Evolutionary conservation across 1,139 yeast genomes (phyloP).

Genomic region (Saccharomyces pastorianus): DNA sequence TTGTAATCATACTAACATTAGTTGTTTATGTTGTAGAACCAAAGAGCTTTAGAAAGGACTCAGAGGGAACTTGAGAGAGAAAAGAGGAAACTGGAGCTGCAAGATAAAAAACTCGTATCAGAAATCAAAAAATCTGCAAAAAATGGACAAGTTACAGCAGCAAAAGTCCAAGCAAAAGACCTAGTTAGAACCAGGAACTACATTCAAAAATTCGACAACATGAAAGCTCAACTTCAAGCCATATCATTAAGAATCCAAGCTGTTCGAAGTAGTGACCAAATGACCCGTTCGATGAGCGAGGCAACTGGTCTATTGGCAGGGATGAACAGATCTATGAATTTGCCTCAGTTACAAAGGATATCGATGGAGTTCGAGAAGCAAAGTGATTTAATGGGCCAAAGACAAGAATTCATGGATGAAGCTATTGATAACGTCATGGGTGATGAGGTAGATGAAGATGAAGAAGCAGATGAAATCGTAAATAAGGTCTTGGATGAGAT

Average conservation of each 20-base stretch:
- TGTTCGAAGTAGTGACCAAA: slow-evolving; percentile 87
- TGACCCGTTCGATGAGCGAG: slow-evolving; percentile 91
- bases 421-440: slow-evolving; percentile 95
- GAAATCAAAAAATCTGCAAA: slow-evolving; percentile 91
- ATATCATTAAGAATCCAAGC: slow-evolving; percentile 84
- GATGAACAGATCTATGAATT: slow-evolving; percentile 83
- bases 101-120: slow-evolving; percentile 75
- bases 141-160: slow-evolving; percentile 78
- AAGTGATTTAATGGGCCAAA: slow-evolving; percentile 94
- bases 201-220: slow-evolving; percentile 79
- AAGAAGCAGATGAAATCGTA: slow-evolving; percentile 88
- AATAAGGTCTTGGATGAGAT: slow-evolving; percentile 90
- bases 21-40: slow-evolving; percentile 43
- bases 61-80: slow-evolving; percentile 90
- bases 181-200: slow-evolving; percentile 77
- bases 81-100: slow-evolving; percentile 73
- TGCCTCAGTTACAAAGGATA: slow-evolving; percentile 80
- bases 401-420: slow-evolving; percentile 98
- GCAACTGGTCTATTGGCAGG: slow-evolving; percentile 80
- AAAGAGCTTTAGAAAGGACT: slow-evolving; percentile 86
- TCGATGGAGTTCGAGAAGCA: slow-evolving; percentile 94
- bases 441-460: slow-evolving; percentile 66
- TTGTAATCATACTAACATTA: not conserved
- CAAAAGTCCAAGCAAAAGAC: slow-evolving; percentile 93
- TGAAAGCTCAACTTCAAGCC: slow-evolving; percentile 94